Conservation (phyloP, 2,329 filamentous ascomycete species). For the Aspergillus chevalieri region DNA sequence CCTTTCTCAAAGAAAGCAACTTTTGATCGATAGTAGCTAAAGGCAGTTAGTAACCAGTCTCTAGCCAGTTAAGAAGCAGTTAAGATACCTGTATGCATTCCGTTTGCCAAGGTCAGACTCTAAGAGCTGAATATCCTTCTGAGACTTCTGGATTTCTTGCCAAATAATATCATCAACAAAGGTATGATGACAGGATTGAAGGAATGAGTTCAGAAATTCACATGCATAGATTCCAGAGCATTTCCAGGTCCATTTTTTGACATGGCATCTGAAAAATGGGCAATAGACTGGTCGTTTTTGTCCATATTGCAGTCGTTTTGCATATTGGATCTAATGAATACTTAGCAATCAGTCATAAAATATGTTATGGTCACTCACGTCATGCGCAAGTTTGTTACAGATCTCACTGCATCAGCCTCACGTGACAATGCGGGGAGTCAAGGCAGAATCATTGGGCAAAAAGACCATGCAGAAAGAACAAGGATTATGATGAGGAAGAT, state of each 20-base stretch:
- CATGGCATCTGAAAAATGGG: neutral
- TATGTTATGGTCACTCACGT: slow-evolving; percentile 1
- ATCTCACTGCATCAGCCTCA: too few relatives aligned
- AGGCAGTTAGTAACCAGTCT: slow-evolving; percentile 2
- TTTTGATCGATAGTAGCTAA: slow-evolving; percentile 7
- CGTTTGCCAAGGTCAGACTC: neutral
- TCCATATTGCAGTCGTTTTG: neutral
- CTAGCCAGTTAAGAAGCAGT: neutral
- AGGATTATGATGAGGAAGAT: too few relatives aligned
- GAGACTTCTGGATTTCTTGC: neutral
- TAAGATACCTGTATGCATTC: neutral
- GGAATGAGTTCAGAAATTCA: neutral
- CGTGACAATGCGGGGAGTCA: too few relatives aligned
- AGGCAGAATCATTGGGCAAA: too few relatives aligned
- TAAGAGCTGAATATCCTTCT: neutral
- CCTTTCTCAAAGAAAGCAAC: neutral
- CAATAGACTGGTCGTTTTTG: neutral
- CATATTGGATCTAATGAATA: slow-evolving; percentile 2
- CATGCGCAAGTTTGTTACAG: too few relatives aligned
- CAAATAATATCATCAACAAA: neutral
- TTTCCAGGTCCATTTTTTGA: neutral
- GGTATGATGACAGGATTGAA: neutral
- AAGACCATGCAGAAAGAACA: too few relatives aligned
- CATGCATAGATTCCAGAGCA: slow-evolving; percentile 1
- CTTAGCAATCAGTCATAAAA: neutral